phyloP scores from a whole-genome alignment of 2,329 filamentous ascomycete species.

The Didymella lethalis region DNA sequence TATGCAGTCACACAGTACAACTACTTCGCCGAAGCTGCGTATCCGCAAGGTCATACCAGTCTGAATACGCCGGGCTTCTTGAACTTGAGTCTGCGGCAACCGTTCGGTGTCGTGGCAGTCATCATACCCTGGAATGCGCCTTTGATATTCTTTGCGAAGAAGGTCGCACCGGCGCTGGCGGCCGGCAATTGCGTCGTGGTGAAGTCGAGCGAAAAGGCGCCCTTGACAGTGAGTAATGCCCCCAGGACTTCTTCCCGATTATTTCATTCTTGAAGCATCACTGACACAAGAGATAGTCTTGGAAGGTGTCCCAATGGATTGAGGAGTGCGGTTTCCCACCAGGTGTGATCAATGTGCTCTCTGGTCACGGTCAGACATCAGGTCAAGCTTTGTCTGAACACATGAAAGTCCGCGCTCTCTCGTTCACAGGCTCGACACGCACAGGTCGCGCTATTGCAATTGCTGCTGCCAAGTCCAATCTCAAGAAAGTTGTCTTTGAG shows the following conservation, averaged over 20 bases:
- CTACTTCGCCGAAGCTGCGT: conserved; percentile 78
- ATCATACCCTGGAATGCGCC: conserved; percentile 70
- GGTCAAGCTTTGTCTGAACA: conserved; percentile 79
- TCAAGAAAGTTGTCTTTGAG: conserved; percentile 86
- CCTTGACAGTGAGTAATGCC: conserved; percentile 63
- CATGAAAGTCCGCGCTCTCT: conserved; percentile 80
- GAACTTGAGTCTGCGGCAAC: conserved; percentile 78
- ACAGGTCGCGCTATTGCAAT: conserved; percentile 82
- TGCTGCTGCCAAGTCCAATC: conserved; percentile 76
- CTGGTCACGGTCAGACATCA: conserved; percentile 77
- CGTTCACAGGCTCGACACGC: conserved; percentile 83
- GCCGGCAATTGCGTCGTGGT: conserved; percentile 40
- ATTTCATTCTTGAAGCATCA: background rate
- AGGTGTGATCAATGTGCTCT: conserved; percentile 80
- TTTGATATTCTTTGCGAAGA: conserved; percentile 38
- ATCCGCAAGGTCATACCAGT: conserved; percentile 83
- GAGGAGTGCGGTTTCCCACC: conserved; percentile 80
- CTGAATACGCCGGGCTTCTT: conserved; percentile 40
- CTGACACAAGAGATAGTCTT: conserved; percentile 57
- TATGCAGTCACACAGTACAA: conserved; percentile 81
- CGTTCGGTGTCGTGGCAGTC: conserved; percentile 78
- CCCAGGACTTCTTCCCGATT: too few relatives aligned
- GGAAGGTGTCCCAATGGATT: conserved; percentile 81
- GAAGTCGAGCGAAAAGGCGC: conserved; percentile 55
- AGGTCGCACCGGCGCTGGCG: conserved; percentile 37